Percentiles rank a stretch among this genome's conserved stretches.
These are phyloP conservation scores for Nymphaea thermarum DNA, from an alignment of 164 flowering plant genomes.

Conservation along the genomic window DNA sequence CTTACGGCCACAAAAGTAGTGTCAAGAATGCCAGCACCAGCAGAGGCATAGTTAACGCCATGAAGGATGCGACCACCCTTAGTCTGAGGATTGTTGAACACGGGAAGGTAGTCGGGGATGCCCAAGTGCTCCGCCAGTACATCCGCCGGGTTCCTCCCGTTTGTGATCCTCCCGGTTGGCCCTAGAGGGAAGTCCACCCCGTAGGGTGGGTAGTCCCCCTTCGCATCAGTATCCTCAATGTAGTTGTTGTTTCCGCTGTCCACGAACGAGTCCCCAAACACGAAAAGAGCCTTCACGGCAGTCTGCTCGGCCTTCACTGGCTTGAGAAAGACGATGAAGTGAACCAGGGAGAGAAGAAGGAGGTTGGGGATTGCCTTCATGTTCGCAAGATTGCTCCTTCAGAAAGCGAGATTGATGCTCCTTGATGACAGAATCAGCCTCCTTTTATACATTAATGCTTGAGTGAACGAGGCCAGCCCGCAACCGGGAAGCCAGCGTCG, in stretches of 20 bases:
- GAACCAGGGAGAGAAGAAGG: background rate
- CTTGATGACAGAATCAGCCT: too few relatives aligned
- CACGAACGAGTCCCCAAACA: conserved; percentile 62
- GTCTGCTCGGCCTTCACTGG: background rate
- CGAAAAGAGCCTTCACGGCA: conserved; percentile 24
- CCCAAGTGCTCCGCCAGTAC: conserved; percentile 27
- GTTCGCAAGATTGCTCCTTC: too few relatives aligned
- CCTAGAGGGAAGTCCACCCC: conserved; percentile 49
- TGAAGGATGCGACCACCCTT: background rate
- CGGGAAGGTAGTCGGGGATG: conserved; percentile 1
- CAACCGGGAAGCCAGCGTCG: too few relatives aligned
- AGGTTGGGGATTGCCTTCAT: background rate
- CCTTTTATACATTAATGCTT: too few relatives aligned
- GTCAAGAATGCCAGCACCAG: conserved; percentile 3
- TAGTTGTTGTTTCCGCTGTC: conserved; percentile 71
- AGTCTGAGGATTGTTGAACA: background rate
- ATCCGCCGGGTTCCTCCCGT: conserved; percentile 33
- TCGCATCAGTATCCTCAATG: conserved; percentile 21
- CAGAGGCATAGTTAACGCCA: conserved; percentile 9
- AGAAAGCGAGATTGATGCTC: too few relatives aligned
- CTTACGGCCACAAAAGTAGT: too few relatives aligned
- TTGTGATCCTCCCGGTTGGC: conserved; percentile 53
- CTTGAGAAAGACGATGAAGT: background rate
- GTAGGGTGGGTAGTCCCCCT: conserved; percentile 45
- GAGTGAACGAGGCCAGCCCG: too few relatives aligned